Evolutionary conservation across 2,329 filamentous ascomycete genomes (phyloP).

Genomic region (Talaromyces funiculosus): DNA sequence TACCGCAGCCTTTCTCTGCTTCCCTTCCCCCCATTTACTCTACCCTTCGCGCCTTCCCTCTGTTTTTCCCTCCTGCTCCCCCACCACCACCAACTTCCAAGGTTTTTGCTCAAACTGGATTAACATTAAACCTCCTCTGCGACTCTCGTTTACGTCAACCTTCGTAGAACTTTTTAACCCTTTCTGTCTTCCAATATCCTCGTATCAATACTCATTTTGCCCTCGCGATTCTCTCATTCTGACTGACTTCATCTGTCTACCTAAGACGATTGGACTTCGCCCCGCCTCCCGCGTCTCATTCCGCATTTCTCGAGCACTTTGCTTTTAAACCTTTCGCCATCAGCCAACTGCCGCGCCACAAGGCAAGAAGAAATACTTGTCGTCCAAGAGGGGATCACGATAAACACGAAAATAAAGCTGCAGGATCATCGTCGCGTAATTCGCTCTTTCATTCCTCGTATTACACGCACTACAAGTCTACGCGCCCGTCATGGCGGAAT

Average conservation of each 20-base stretch:
- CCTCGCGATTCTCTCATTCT: not conserved
- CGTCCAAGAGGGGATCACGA: not conserved
- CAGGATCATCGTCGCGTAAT: not conserved
- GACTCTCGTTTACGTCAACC: not conserved
- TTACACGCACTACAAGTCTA: not conserved
- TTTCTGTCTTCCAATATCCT: not conserved
- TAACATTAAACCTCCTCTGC: not conserved
- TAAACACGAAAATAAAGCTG: not conserved
- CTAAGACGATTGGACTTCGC: not conserved
- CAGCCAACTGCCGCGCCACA: not conserved
- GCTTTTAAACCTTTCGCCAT: not conserved
- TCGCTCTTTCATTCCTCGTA: not conserved
- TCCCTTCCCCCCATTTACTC: not conserved
- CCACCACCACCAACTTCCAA: slow-evolving; percentile 4
- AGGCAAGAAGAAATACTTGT: not conserved
- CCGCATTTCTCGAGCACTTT: not conserved
- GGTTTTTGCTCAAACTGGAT: slow-evolving; percentile 5
- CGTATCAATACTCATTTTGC: not conserved
- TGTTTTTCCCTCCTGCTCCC: not conserved
- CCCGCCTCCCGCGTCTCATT: slow-evolving; percentile 1
- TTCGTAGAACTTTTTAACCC: not conserved
- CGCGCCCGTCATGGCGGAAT: slow-evolving; percentile 79
- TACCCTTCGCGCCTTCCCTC: not conserved
- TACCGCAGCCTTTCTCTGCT: not conserved
- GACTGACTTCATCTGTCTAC: not conserved